Percentiles rank a stretch among this genome's conserved stretches.
phyloP scores from a whole-genome alignment of 495 filamentous ascomycete species.

The Niebla homalea region DNA sequence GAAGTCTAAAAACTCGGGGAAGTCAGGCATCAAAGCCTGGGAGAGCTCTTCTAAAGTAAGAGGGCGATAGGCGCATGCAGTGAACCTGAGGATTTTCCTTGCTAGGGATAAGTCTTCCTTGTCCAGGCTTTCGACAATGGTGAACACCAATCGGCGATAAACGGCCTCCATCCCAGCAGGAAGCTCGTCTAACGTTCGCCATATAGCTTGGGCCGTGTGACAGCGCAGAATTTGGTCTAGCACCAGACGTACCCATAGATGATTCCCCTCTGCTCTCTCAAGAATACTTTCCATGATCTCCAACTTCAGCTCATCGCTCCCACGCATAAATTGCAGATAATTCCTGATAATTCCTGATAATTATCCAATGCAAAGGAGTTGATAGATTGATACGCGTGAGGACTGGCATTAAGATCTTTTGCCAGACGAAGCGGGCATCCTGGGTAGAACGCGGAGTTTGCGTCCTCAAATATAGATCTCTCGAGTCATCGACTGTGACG shows the following conservation, averaged over 20 bases:
- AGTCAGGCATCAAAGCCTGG: constrained; percentile 21
- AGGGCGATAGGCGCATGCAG: constrained; percentile 18
- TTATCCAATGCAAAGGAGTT: constrained; percentile 22
- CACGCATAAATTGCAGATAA: constrained; percentile 8
- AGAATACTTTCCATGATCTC: constrained; percentile 19
- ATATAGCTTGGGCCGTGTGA: constrained; percentile 19
- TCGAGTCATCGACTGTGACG: too few relatives aligned
- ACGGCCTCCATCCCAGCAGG: constrained; percentile 25
- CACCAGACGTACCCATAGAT: constrained; percentile 26
- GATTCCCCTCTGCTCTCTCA: constrained; percentile 19
- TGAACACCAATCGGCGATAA: constrained; percentile 20
- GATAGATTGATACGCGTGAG: constrained; percentile 15
- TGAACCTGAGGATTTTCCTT: constrained; percentile 23
- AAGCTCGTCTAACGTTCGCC: constrained; percentile 22
- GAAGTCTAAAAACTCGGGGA: constrained; percentile 18
- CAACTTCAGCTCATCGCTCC: constrained; percentile 4
- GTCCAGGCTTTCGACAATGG: constrained; percentile 5
- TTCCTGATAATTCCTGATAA: constrained; percentile 23
- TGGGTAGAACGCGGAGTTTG: not conserved
- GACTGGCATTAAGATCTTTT: constrained; percentile 24
- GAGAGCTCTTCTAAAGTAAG: constrained; percentile 22
- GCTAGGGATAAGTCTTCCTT: constrained; percentile 14
- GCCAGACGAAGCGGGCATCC: constrained; percentile 24
- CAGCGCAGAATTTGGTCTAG: constrained; percentile 18
- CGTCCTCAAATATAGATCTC: not conserved